Base-by-base conservation (phyloP, 2,329 filamentous ascomycete genomes). In the Pyrenophora graminea region DNA sequence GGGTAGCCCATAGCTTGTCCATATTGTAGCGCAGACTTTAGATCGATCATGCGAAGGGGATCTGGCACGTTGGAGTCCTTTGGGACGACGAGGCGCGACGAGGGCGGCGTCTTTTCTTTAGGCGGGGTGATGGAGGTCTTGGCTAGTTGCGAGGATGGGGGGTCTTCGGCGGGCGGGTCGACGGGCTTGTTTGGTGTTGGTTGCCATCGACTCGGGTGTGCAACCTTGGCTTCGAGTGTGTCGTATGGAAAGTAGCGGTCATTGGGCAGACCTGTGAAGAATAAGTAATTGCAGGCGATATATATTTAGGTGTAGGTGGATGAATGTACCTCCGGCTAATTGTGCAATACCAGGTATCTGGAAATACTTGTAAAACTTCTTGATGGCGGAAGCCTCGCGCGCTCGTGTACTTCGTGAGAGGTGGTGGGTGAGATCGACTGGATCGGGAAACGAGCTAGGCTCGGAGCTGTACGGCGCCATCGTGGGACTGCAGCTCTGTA, bases 361-460 rank as follows among this genome's bases (percentile, higher is more conserved):
- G 63, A 94, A 94, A 75, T 90, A 96, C 74, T 90, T 91, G 79
- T 96, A 96, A 72, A 92, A 90, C 32, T 81, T 68, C 78, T 96
- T 96, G 71, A 96, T 82, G 37, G 78, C 78, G 67, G 86, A 94
- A 6, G 82, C 77, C 6, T 77, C 62, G 7, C 90, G 82, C 39
- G 82, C 81, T 66, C 81, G 86, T 40, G 90, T 88, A 38, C 85
- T 80, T 50, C 84, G 79, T 1, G 90, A 92, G 62, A 86, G 87
- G 69, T 92, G 87, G 70, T 96, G 90, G 61, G 85, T 88, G 54
- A 96, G 79, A 71, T 96, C 88, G 60, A 85, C 77, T 5, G 92
- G 90, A 50, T 71, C 68, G 42, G 76, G 70, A 25, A 77, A 66
- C 44, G 58, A 64, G 38, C 43, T 55, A 34, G 66, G 64, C 48